phyloP scores from a whole-genome alignment of 2,329 filamentous ascomycete genomes.

The Neofusicoccum cordaticola region DNA sequence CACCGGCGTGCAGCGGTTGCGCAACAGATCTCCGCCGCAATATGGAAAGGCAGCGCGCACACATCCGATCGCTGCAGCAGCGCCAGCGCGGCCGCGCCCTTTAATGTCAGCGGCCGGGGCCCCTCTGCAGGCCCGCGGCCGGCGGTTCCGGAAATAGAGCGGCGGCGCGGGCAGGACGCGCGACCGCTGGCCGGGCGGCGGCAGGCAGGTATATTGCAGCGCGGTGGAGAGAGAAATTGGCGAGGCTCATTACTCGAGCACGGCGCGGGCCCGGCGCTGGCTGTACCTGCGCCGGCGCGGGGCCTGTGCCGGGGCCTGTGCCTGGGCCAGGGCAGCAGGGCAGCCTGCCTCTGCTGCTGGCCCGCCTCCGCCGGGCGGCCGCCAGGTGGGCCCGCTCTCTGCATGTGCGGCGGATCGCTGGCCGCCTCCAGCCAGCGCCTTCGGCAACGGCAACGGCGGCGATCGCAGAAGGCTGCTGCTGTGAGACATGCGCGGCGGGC shows the following conservation, averaged over 20 bases:
- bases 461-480: background rate
- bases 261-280: background rate
- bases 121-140: background rate
- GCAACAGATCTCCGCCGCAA: background rate
- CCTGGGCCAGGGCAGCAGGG: background rate
- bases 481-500: background rate
- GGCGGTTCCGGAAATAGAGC: background rate
- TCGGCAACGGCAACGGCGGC: background rate
- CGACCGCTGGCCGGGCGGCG: background rate
- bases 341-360: background rate
- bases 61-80: too few species aligned
- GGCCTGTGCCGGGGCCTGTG: too few species aligned
- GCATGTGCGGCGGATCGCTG: background rate
- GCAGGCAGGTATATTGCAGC: background rate
- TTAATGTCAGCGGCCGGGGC: background rate
- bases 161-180: background rate
- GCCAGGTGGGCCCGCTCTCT: background rate
- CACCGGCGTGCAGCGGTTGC: background rate
- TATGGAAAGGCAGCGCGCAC: background rate
- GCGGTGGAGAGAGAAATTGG: constrained; percentile 1
- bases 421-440: background rate
- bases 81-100: background rate
- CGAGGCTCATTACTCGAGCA: background rate
- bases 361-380: background rate
- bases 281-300: background rate